phyloP scores from a whole-genome alignment of 495 filamentous ascomycete genomes.

The Neurospora hispaniola region DNA sequence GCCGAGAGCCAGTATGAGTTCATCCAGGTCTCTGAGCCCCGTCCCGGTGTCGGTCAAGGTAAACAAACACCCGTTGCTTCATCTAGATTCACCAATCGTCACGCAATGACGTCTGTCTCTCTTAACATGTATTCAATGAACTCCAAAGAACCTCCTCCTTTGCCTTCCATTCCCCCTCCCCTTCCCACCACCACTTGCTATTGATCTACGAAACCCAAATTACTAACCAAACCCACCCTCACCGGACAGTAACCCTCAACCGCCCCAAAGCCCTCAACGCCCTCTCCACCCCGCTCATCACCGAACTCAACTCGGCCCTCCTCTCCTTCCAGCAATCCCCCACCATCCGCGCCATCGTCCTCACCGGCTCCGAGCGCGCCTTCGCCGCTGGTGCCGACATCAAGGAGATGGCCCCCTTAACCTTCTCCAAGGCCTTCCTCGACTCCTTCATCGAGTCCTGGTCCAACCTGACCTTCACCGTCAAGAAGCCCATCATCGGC shows the following conservation, averaged over 20 bases:
- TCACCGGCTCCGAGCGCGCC: conserved; percentile 78
- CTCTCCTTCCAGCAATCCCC: conserved; percentile 58
- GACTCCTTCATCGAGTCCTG: conserved; percentile 87
- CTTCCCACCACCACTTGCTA: too few species aligned
- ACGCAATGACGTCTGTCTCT: too few species aligned
- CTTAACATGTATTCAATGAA: not conserved
- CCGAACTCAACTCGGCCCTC: conserved; percentile 79
- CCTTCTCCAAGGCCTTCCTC: conserved; percentile 74
- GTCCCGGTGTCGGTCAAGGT: conserved; percentile 85
- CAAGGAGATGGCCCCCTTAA: conserved; percentile 92
- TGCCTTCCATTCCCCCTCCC: too few species aligned
- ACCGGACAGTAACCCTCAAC: conserved; percentile 70
- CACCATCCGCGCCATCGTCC: conserved; percentile 62
- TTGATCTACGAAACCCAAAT: too few species aligned
- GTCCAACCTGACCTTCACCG: conserved; percentile 66
- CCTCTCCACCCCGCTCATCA: conserved; percentile 75
- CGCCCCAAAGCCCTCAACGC: conserved; percentile 93
- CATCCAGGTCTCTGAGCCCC: conserved; percentile 69
- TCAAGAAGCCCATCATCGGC: conserved; percentile 88
- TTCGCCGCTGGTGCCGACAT: conserved; percentile 98
- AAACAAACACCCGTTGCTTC: conserved; percentile 9
- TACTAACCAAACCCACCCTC: too few species aligned
- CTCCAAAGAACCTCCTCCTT: not conserved
- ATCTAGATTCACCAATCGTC: too few species aligned
- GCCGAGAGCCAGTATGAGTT: conserved; percentile 55